These are phyloP conservation scores for Yarrowia bubula DNA, from an alignment of 805 yeast species.

Conservation along the genomic window DNA sequence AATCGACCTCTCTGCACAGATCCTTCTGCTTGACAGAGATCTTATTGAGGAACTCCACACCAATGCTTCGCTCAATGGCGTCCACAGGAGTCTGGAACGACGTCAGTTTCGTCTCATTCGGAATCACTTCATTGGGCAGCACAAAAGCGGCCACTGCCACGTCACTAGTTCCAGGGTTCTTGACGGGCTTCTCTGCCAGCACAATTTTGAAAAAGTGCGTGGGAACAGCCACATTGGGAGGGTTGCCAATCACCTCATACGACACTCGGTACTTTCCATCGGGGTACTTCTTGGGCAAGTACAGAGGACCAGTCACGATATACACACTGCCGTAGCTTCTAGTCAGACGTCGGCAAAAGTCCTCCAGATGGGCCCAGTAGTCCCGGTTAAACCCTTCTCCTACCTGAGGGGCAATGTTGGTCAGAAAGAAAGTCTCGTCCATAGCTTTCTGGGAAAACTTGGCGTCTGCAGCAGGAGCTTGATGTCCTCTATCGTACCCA, in stretches of 20 bases:
- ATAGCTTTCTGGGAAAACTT: slow-evolving; percentile 85
- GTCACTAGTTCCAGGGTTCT: slow-evolving; percentile 35
- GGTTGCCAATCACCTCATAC: slow-evolving; percentile 94
- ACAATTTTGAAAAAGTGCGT: slow-evolving; percentile 92
- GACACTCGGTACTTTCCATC: slow-evolving; percentile 84
- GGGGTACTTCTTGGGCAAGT: slow-evolving; percentile 71
- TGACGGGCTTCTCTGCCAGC: slow-evolving; percentile 68
- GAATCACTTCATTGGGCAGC: slow-evolving; percentile 79
- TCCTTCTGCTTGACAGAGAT: slow-evolving; percentile 60
- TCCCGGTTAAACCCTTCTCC: slow-evolving; percentile 98
- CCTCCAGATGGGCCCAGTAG: slow-evolving; percentile 96
- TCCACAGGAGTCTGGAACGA: slow-evolving; percentile 85
- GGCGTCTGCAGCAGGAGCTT: slow-evolving; percentile 97
- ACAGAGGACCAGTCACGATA: slow-evolving; percentile 90
- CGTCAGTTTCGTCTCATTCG: slow-evolving; percentile 66
- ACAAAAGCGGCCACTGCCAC: slow-evolving; percentile 90
- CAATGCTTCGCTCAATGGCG: slow-evolving; percentile 83
- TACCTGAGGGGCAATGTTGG: slow-evolving; percentile 95
- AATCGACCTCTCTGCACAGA: slow-evolving; percentile 75
- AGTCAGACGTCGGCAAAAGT: slow-evolving; percentile 77
- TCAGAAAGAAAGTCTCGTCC: slow-evolving; percentile 88
- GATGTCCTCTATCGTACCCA: slow-evolving; percentile 96
- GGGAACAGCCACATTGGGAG: slow-evolving; percentile 95
- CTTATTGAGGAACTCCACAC: slow-evolving; percentile 72
- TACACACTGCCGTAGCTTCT: slow-evolving; percentile 70